Conservation (phyloP, 495 filamentous ascomycete species). For the Xanthoparmelia taractica region DNA sequence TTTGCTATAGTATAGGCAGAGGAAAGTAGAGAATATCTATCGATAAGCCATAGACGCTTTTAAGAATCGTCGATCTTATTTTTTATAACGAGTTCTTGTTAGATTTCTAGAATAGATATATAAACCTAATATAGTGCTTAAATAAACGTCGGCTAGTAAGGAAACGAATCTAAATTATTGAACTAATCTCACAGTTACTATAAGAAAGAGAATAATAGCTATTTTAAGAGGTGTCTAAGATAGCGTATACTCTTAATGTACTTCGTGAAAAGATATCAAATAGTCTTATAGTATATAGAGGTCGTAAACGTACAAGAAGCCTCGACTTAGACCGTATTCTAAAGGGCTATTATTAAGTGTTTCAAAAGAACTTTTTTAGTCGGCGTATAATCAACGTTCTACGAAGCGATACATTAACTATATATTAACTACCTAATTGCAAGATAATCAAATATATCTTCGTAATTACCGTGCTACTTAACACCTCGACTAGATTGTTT, state of each 20-base stretch:
- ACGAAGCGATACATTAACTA: no score
- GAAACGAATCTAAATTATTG: conserved; percentile 5
- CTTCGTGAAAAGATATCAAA: neutral
- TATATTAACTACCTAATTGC: no score
- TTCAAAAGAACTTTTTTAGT: no score
- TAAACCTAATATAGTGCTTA: conserved; percentile 1
- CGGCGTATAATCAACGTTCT: no score
- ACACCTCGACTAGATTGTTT: no score
- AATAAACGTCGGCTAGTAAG: neutral
- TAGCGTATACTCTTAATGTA: conserved; percentile 5
- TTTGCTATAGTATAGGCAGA: conserved; percentile 2
- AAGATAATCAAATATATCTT: no score
- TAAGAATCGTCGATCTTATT: conserved; percentile 2
- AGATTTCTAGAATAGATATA: conserved; percentile 7
- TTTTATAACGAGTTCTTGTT: conserved; percentile 3
- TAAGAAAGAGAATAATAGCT: conserved; percentile 12
- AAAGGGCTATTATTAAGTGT: no score
- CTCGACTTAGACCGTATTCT: conserved; percentile 3
- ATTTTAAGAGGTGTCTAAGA: conserved; percentile 11
- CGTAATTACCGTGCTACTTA: no score
- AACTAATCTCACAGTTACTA: conserved; percentile 1
- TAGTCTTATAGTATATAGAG: neutral
- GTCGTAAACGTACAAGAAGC: neutral
- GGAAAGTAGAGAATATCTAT: conserved; percentile 1
- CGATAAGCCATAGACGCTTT: neutral